These are phyloP conservation scores for Leishmania aethiopica DNA, from an alignment of 208 protist species.

Conservation along the genomic window DNA sequence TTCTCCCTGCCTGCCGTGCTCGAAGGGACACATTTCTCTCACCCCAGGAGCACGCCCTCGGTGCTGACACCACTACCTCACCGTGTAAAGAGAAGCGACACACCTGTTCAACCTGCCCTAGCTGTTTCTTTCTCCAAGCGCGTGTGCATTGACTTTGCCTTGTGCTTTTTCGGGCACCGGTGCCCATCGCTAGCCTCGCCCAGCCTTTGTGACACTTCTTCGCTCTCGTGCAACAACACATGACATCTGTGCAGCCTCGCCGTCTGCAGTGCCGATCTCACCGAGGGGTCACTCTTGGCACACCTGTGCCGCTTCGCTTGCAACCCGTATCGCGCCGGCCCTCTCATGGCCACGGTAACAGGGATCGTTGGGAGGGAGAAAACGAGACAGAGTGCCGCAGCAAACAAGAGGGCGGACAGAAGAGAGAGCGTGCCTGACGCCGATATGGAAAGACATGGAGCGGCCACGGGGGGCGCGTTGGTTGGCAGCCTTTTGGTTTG, in stretches of 20 bases:
- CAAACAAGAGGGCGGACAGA: neutral
- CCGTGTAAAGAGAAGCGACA: neutral
- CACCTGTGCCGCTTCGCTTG: too few species aligned
- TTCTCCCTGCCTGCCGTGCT: slow-evolving; percentile 7
- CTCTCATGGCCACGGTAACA: neutral
- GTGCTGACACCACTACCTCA: neutral
- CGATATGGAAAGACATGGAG: neutral
- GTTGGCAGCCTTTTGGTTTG: neutral
- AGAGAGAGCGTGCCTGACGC: neutral
- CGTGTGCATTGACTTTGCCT: neutral
- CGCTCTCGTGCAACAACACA: neutral
- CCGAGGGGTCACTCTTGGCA: neutral
- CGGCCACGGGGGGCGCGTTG: neutral
- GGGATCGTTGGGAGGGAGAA: neutral
- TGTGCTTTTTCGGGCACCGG: neutral
- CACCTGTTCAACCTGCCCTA: too few species aligned
- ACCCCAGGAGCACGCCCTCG: neutral
- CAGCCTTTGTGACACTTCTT: neutral
- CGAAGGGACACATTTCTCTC: neutral
- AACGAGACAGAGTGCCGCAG: neutral
- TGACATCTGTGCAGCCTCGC: neutral
- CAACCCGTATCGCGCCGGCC: neutral
- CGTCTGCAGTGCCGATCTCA: neutral
- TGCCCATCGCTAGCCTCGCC: neutral
- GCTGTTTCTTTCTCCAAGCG: neutral